Evolutionary conservation across 140 eudicot species (phyloP).

Genomic region (Stevia rebaudiana): DNA sequence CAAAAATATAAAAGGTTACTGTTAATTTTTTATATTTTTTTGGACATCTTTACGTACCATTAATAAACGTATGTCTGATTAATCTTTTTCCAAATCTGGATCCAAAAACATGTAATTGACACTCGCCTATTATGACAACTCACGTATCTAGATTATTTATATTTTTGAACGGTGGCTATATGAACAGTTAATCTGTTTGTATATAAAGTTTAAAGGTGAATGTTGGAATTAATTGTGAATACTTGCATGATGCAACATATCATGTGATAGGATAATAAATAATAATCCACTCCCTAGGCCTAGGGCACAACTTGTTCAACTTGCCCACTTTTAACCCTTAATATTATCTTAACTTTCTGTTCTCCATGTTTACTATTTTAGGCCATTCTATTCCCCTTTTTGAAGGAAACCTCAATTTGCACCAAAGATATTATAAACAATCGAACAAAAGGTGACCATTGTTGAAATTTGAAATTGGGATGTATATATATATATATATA

Average conservation of each 20-base stretch:
- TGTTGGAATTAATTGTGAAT: background rate
- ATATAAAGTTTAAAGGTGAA: background rate
- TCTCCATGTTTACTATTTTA: constrained; percentile 27
- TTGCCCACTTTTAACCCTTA: constrained; percentile 30
- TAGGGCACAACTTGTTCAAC: constrained; percentile 33
- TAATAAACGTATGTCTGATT: no score
- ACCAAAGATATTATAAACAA: constrained; percentile 29
- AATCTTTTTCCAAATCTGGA: no score
- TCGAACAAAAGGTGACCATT: constrained; percentile 14
- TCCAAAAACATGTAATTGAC: no score
- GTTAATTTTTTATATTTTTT: no score
- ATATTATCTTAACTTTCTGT: background rate
- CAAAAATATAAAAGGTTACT: no score
- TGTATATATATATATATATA: no score
- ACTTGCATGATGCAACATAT: constrained; percentile 26
- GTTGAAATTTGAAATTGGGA: constrained; percentile 21
- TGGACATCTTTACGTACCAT: no score
- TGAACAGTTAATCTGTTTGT: no score
- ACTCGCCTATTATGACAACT: no score
- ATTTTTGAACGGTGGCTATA: no score
- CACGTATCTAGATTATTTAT: no score
- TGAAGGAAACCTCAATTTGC: constrained; percentile 26
- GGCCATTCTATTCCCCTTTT: constrained; percentile 25
- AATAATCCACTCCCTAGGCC: constrained; percentile 25
- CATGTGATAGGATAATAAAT: constrained; percentile 26